Evolutionary conservation across 371 early-diverging fungal genomes (phyloP).

Genomic region (Dinochytrium kinnereticum): DNA sequence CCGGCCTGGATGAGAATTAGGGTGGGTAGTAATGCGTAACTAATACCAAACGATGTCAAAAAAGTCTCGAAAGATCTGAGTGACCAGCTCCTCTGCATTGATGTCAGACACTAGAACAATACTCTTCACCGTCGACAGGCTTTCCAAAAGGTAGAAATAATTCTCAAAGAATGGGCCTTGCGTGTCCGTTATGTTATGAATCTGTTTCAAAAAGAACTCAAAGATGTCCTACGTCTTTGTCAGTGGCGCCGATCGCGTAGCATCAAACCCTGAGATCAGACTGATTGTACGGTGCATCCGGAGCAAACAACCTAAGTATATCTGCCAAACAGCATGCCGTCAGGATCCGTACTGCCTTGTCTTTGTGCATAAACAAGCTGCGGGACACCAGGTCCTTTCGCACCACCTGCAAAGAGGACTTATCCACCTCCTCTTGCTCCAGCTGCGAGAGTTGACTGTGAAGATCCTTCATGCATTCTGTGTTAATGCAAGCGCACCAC

Average conservation of each 20-base stretch:
- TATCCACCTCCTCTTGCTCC: slow-evolving; percentile 72
- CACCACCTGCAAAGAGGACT: slow-evolving; percentile 65
- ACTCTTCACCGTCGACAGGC: slow-evolving; percentile 82
- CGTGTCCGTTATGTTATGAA: slow-evolving; percentile 65
- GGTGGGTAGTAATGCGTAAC: neutral
- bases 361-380: slow-evolving; percentile 74
- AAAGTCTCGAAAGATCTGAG: slow-evolving; percentile 64
- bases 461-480: slow-evolving; percentile 50
- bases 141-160: slow-evolving; percentile 85
- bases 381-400: slow-evolving; percentile 71
- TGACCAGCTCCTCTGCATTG: slow-evolving; percentile 70
- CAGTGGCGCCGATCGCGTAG: neutral
- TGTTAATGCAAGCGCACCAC: neutral
- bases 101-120: slow-evolving; percentile 78
- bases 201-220: slow-evolving; percentile 74
- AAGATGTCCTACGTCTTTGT: slow-evolving; percentile 69
- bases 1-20: slow-evolving; percentile 53
- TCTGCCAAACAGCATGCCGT: slow-evolving; percentile 92
- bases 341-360: slow-evolving; percentile 75
- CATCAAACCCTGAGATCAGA: slow-evolving; percentile 68
- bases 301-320: slow-evolving; percentile 88
- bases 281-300: slow-evolving; percentile 85
- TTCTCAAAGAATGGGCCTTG: slow-evolving; percentile 67
- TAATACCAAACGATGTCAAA: slow-evolving; percentile 66
- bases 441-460: slow-evolving; percentile 67